Evolutionary conservation across 768 basidiomycete genomes (phyloP).

Genomic region (Pisolithus orientalis): DNA sequence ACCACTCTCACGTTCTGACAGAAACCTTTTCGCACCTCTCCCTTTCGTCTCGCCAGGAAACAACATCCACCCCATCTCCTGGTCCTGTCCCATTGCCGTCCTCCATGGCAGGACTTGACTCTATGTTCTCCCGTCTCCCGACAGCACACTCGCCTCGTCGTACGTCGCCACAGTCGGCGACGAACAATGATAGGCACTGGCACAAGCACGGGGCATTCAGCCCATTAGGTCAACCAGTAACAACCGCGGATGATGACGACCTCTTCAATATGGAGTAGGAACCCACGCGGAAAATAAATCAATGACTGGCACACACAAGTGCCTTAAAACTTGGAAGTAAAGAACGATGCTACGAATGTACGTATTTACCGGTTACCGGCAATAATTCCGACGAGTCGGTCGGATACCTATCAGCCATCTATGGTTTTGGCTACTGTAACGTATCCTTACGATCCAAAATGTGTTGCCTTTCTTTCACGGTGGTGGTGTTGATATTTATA

Average conservation of each 20-base stretch:
- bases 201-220: conserved; percentile 39
- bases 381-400: conserved; percentile 22
- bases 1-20: conserved; percentile 12
- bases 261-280: conserved; percentile 56
- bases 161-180: conserved; percentile 19
- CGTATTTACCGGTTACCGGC: conserved; percentile 25
- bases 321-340: neutral
- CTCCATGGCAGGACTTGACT: conserved; percentile 35
- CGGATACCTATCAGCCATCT: conserved; percentile 26
- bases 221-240: conserved; percentile 56
- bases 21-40: conserved; percentile 19
- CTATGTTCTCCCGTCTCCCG: conserved; percentile 47
- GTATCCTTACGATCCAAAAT: conserved; percentile 1
- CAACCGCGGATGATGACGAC: conserved; percentile 58
- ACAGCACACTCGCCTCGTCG: conserved; percentile 18
- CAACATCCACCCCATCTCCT: neutral
- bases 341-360: conserved; percentile 12
- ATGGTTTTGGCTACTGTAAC: conserved; percentile 2
- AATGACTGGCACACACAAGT: neutral
- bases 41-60: conserved; percentile 22
- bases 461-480: neutral
- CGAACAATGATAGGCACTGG: conserved; percentile 27
- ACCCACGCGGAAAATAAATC: neutral
- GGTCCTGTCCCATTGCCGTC: conserved; percentile 9
- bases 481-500: conserved; percentile 20